Conservation (phyloP, 2,329 filamentous ascomycete genomes). For the Alternaria consortialis region DNA sequence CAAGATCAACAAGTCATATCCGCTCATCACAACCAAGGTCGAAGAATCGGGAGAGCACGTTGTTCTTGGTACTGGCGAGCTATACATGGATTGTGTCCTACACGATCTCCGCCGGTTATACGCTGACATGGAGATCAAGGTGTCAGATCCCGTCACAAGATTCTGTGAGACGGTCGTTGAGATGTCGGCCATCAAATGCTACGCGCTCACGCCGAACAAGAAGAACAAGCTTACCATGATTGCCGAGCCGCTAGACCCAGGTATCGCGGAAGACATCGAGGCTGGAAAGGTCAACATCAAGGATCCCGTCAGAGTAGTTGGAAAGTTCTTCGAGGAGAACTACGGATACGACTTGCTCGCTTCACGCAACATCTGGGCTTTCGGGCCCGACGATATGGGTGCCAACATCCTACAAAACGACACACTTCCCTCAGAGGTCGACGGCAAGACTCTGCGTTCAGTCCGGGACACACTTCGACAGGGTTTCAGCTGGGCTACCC, state of each 20-base stretch:
- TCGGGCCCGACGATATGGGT: slow-evolving; percentile 92
- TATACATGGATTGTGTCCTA: slow-evolving; percentile 99
- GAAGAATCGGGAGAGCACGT: slow-evolving; percentile 98
- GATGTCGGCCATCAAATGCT: slow-evolving; percentile 97
- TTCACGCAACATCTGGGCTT: slow-evolving; percentile 96
- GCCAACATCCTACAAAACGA: slow-evolving; percentile 98
- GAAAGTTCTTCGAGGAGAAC: slow-evolving; percentile 96
- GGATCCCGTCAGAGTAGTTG: slow-evolving; percentile 90
- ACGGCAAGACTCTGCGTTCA: slow-evolving; percentile 86
- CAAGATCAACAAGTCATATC: slow-evolving; percentile 98
- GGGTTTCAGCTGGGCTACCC: slow-evolving; percentile 94
- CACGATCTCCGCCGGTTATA: slow-evolving; percentile 94
- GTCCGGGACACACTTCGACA: slow-evolving; percentile 94
- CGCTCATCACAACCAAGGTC: slow-evolving; percentile 93
- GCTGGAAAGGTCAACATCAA: slow-evolving; percentile 88
- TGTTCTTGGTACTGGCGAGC: slow-evolving; percentile 90
- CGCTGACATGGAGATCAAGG: slow-evolving; percentile 98
- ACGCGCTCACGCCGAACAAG: slow-evolving; percentile 97
- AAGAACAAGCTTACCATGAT: slow-evolving; percentile 99
- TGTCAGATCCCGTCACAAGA: slow-evolving; percentile 94
- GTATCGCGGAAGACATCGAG: slow-evolving; percentile 95
- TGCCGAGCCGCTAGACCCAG: slow-evolving; percentile 92
- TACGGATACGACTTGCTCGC: slow-evolving; percentile 97
- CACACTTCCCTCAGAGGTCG: slow-evolving; percentile 91
- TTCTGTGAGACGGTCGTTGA: slow-evolving; percentile 99